Percentiles rank a stretch among this genome's conserved stretches.
phyloP scores from a whole-genome alignment of 495 filamentous ascomycete genomes.

The Friedmanniomyces simplex region DNA sequence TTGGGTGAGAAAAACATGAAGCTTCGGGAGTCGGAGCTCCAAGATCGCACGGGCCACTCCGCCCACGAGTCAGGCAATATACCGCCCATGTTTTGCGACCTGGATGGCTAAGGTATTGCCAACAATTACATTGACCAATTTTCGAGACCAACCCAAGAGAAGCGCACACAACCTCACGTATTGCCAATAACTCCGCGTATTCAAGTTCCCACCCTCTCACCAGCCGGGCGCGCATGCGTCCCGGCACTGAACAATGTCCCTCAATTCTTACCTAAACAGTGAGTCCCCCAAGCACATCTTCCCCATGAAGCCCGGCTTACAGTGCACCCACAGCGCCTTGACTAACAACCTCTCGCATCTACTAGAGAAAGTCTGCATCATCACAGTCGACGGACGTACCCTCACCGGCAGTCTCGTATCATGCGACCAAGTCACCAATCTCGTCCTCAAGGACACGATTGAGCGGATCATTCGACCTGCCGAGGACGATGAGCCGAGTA shows the following conservation, averaged over 20 bases:
- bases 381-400: slow-evolving; percentile 87
- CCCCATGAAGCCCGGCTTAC: neutral
- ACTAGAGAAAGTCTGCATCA: slow-evolving; percentile 77
- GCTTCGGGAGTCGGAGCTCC: no score
- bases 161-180: no score
- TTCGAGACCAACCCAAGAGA: no score
- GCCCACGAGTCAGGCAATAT: no score
- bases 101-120: no score
- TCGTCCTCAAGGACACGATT: slow-evolving; percentile 73
- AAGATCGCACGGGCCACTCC: no score
- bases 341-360: neutral
- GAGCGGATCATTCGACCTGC: slow-evolving; percentile 80
- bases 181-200: no score
- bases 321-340: neutral
- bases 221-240: neutral
- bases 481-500: slow-evolving; percentile 72
- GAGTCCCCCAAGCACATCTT: slow-evolving; percentile 22
- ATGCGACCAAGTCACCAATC: slow-evolving; percentile 87
- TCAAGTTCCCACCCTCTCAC: no score
- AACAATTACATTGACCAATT: no score
- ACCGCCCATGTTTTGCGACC: no score
- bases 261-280: slow-evolving; percentile 59
- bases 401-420: slow-evolving; percentile 72
- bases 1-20: neutral
- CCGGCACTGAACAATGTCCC: slow-evolving; percentile 41